These are phyloP conservation scores for Citrus trifoliata DNA, from an alignment of 345 rosid species.

Conservation along the genomic window DNA sequence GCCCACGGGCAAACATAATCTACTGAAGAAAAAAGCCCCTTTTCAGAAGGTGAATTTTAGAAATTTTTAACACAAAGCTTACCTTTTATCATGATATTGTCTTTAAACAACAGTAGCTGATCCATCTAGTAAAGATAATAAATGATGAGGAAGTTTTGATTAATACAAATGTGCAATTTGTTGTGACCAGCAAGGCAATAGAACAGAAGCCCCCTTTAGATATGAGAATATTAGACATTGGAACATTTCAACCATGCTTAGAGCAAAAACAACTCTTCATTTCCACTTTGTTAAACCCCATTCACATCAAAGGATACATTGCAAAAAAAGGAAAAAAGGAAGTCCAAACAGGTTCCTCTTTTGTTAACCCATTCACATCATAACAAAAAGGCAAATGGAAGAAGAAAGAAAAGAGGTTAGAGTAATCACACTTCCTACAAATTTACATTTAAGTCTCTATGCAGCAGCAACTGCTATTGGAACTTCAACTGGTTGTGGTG, in stretches of 20 bases:
- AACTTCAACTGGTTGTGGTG: conserved; percentile 15
- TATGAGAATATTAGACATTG: background rate
- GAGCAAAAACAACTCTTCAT: conserved; percentile 16
- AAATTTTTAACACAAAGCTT: too few relatives aligned
- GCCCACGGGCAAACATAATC: background rate
- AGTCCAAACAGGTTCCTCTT: conserved; percentile 22
- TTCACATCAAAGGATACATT: conserved; percentile 12
- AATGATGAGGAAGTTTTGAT: too few relatives aligned
- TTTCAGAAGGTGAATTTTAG: background rate
- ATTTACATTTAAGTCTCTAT: conserved; percentile 35
- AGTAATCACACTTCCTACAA: conserved; percentile 35
- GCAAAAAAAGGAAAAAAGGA: background rate
- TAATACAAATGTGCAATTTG: background rate
- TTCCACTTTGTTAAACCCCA: conserved; percentile 3
- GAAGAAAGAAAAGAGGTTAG: conserved; percentile 24
- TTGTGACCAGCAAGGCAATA: background rate
- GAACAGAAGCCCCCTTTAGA: background rate
- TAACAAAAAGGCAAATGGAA: background rate
- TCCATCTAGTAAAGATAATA: too few relatives aligned
- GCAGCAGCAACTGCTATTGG: conserved; percentile 21
- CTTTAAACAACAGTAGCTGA: background rate
- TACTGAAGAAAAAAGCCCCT: background rate
- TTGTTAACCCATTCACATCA: conserved; percentile 31
- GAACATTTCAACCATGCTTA: background rate
- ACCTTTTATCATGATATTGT: background rate